Percentiles rank a stretch among this genome's conserved stretches.
phyloP scores from a whole-genome alignment of 805 yeast genomes.

The Candida railenensis region DNA sequence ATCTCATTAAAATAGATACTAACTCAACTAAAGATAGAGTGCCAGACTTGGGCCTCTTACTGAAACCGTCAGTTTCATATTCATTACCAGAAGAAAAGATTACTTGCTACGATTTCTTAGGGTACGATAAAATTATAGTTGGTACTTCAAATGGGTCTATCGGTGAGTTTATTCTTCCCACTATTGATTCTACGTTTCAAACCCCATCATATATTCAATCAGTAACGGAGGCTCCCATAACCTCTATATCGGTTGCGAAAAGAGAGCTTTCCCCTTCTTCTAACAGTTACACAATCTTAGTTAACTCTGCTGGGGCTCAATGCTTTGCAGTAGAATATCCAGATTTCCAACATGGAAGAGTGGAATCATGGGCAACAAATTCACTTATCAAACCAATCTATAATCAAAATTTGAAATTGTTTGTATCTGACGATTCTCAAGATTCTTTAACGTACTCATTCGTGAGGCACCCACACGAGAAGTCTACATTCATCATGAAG shows the following conservation, averaged over 20 bases:
- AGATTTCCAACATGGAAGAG: constrained; percentile 28
- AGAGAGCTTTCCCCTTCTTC: background rate
- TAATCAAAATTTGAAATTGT: constrained; percentile 25
- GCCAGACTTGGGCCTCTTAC: constrained; percentile 15
- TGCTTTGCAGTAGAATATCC: constrained; percentile 22
- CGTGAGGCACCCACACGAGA: constrained; percentile 34
- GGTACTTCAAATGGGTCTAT: constrained; percentile 62
- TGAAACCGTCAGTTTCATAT: constrained; percentile 23
- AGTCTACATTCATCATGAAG: constrained; percentile 27
- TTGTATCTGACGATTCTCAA: constrained; percentile 23
- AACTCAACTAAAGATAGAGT: constrained; percentile 11
- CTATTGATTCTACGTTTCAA: background rate
- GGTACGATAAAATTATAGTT: constrained; percentile 43
- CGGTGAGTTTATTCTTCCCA: constrained; percentile 53
- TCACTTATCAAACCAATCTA: constrained; percentile 27
- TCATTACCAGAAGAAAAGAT: constrained; percentile 22
- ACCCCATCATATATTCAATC: constrained; percentile 32
- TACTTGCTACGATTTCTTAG: constrained; percentile 49
- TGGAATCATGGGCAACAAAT: constrained; percentile 22
- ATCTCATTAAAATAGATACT: constrained; percentile 41
- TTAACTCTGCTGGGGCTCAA: constrained; percentile 30
- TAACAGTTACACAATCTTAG: constrained; percentile 18
- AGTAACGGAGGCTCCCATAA: constrained; percentile 32
- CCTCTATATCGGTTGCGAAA: constrained; percentile 20
- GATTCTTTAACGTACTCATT: constrained; percentile 31